Evolutionary conservation across 225 moss, liverwort and hornwort species (phyloP).

Genomic region (Physcomitrium patens): DNA sequence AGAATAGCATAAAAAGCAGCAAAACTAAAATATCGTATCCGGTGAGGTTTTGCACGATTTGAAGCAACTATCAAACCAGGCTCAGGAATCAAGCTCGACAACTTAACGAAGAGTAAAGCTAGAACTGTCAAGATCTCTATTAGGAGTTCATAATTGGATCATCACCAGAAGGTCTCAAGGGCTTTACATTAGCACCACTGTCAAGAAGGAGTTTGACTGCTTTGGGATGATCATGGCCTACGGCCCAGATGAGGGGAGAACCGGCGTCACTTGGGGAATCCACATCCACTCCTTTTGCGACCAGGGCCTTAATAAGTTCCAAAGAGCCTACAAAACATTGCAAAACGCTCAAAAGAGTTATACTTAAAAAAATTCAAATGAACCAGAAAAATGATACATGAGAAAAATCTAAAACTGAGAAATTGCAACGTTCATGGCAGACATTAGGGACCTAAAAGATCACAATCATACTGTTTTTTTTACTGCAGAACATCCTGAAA

Average conservation of each 20-base stretch:
- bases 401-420: neutral
- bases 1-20: conserved; percentile 5
- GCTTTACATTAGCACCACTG: conserved; percentile 78
- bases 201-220: conserved; percentile 76
- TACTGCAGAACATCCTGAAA: conserved; percentile 18
- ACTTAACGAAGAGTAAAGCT: conserved; percentile 1
- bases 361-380: neutral
- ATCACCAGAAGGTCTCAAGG: conserved; percentile 16
- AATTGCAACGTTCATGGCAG: neutral
- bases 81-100: conserved; percentile 17
- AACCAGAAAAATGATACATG: conserved; percentile 17
- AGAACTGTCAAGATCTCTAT: neutral
- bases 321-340: conserved; percentile 57
- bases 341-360: conserved; percentile 15
- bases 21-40: conserved; percentile 16
- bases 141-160: neutral
- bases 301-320: conserved; percentile 70
- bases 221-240: conserved; percentile 81
- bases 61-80: neutral
- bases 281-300: conserved; percentile 82
- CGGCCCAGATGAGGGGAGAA: conserved; percentile 95
- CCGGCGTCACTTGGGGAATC: conserved; percentile 83
- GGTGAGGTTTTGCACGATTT: neutral
- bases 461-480: neutral
- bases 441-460: neutral